Base-by-base conservation (phyloP, 2,329 filamentous ascomycete species). In the Phialophora macrospora region DNA sequence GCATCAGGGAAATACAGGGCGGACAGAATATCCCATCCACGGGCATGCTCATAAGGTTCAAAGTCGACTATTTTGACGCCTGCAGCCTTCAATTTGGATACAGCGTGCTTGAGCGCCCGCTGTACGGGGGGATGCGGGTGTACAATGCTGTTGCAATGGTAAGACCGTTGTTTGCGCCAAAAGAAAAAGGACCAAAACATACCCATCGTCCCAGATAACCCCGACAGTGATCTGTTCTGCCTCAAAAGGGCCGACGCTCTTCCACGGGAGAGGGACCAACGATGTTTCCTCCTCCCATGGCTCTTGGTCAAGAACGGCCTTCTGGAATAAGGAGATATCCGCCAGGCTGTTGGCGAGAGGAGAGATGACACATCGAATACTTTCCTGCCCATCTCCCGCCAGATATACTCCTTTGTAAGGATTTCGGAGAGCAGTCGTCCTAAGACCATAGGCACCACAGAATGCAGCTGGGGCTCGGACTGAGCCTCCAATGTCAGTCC, bases 51-150 rank as follows among this genome's bases (percentile, higher is more conserved):
- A 41, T 54, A 64, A 3, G 64, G 54, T 55, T 68, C 64, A 22
- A 64, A 66, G 20, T 66, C 63, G 9, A 68, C 57, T 6, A 68
- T 60, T 51, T 85, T 80, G 70, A 87, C 79, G 1, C 66, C 63
- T 2, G 60, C 63, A 9, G 72, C 74, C 34, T 77, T 71, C 4
- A 89, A 76, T 54, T 76, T 64, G 9, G 77, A 74, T 0, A 79
- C 80, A 0, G 84, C 76, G 6, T 79, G 73, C 1, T 77, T 74
- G 3, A 91, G 74, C 0, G 85, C 70, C 7, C 76, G 77, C 0
- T 80, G 76, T 2, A 91, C 81, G 0, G 89, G 89, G 1, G 89
- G 88, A 58, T 90, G 89, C 0, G 89, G 89, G 32, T 66, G 80
- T 1, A 89, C 87, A 34, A 34, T 11, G 2, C 32, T 34, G 32